Evolutionary conservation across 495 filamentous ascomycete species (phyloP), one percentile per base, ranked within the genome.

Genomic region (Xanthoparmelia taractica): DNA sequence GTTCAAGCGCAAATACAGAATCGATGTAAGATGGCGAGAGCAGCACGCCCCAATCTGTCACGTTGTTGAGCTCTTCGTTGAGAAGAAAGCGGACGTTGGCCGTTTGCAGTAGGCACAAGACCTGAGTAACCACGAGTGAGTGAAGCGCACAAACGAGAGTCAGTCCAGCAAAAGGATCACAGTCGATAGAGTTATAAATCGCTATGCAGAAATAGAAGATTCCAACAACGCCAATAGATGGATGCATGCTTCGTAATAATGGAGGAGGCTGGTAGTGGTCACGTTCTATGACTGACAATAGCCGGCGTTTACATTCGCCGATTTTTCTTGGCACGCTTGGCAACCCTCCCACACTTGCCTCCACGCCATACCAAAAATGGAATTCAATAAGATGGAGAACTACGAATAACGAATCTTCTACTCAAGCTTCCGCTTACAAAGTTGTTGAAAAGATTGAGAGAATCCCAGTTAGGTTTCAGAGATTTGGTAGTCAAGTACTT

Each of bases 91-190:
- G n/a, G 56, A 29, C 56, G 56, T 58, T 47, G 25, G 25, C 63
- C 40, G 63, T 65, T 65, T 65, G 63, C 63, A 29, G 63, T 15
- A 50, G 29, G 62, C 56, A 59, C 52, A 56, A 64, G 50, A 58
- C 37, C 12, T 12, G 4, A 34, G 40, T 57, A 33, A 47, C 25
- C 29, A 54, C 20, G 20, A 54, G 29, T 23, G 29, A 60, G 5
- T 38, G 29, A 41, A 50, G 25, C 38, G 41, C 31, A 50, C 15
- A 23, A 31, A 60, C 31, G 37, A 47, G 34, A 63, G 11, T 36
- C 27, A 63, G n/a, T 33, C 17, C 29, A 33, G 29, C 23, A 31
- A 8, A 27, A 58, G 54, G 61, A 40, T 33, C 2, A 33, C 50
- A 41, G 38, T 41, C 20, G 18, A 57, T 37, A 36, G 17, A 13